Base-by-base conservation (phyloP, 441 rosid species). In the Erysimum cheiri region DNA sequence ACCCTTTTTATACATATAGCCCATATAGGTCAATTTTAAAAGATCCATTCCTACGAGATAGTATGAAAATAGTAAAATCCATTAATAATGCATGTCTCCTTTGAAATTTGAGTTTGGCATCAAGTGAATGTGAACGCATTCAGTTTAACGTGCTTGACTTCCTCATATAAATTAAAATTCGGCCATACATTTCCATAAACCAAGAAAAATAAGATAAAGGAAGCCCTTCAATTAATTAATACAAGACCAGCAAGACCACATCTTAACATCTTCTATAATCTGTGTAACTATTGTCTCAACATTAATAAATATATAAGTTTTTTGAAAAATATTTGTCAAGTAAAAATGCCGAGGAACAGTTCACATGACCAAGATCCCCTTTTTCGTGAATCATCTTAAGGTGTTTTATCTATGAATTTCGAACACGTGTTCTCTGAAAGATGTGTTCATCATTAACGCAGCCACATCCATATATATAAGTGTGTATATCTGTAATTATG, bases 311-410 rank as follows among this genome's bases (percentile, higher is more conserved):
- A n/a, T n/a, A 4, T 4, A 29, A 22, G 24, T 22, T 4, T 12
- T 37, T 8, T 37, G 3, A 8, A 0, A 44, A 14, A 14, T 44
- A 15, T 4, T 11, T 12, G 6, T 41, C 8, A 41, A 41, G 47
- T 50, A 60, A 62, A 57, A 75, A 28, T 57, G 32, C 6, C 26
- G 14, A 63, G 41, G 47, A 59, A 58, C 49, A 40, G 41, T 55
- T 64, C 75, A 75, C 75, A 75, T 70, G 75, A 64, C 29, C 75
- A 69, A 69, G 71, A 75, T 75, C 54, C 67, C 71, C 1, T 49
- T 70, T 32, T 33, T 49, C 7, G 17, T 70, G 54, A 35, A 62
- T 63, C 65, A 56, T 61, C 50, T 47, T 60, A 53, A 60, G 50
- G 26, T 63, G 70, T 64, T 64, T 39, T 8, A 39, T 56, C 63